A percentile compares a stretch with the other conserved stretches of the same genome.
Conservation (phyloP, 2,329 filamentous ascomycete genomes). For the Coleophoma eucalyptorum region DNA sequence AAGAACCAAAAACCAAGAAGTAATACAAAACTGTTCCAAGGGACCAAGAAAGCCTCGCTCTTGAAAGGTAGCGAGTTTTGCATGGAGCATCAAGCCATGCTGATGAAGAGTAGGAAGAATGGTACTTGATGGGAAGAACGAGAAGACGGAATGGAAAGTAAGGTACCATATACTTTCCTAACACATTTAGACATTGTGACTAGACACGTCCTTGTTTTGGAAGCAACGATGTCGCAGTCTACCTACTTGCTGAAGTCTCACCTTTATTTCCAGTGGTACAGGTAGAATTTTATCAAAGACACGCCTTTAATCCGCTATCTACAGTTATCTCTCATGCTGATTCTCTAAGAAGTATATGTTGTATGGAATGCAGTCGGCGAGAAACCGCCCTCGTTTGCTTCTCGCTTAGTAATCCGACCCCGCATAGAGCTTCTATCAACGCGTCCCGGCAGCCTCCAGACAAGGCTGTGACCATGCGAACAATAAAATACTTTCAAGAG, state of each 20-base stretch:
- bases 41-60: conserved; percentile 25
- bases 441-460: conserved; percentile 12
- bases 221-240: too few species aligned
- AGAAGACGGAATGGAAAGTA: conserved; percentile 6
- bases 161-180: not conserved
- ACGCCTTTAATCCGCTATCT: too few species aligned
- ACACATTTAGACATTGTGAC: not conserved
- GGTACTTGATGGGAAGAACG: conserved; percentile 10
- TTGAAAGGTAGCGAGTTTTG: conserved; percentile 15
- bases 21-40: conserved; percentile 27
- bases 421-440: not conserved
- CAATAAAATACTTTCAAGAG: too few species aligned
- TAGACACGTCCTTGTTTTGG: too few species aligned
- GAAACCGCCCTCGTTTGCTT: too few species aligned
- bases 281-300: too few species aligned
- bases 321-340: too few species aligned
- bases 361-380: too few species aligned
- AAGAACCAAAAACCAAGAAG: conserved; percentile 20
- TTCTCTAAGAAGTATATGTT: too few species aligned
- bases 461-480: conserved; percentile 12
- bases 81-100: conserved; percentile 21
- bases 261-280: too few species aligned
- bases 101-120: conserved; percentile 21
- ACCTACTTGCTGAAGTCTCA: too few species aligned
- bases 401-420: not conserved